These are phyloP conservation scores for Trichoderma sp. DNA, from an alignment of 2,329 filamentous ascomycete species.

Conservation along the genomic window DNA sequence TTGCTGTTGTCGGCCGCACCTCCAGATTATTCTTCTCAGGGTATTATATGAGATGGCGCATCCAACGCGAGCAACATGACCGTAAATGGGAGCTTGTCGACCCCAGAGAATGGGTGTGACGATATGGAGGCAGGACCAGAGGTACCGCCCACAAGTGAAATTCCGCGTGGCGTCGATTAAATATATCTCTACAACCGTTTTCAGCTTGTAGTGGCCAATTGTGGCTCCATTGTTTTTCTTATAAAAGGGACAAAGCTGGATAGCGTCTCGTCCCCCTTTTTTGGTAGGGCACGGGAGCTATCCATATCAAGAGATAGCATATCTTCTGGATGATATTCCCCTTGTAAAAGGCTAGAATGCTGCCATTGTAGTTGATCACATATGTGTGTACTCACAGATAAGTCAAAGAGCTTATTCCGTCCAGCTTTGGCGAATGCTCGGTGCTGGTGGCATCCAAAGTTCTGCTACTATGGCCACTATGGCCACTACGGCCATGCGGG, in stretches of 20 bases:
- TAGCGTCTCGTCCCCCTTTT: not conserved
- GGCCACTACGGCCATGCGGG: conserved; percentile 7
- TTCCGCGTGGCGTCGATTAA: not conserved
- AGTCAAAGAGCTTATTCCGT: conserved; percentile 6
- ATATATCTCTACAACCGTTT: conserved; percentile 1
- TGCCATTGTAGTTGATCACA: not conserved
- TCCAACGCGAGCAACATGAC: conserved; percentile 7
- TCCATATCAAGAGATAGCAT: not conserved
- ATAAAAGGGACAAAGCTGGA: not conserved
- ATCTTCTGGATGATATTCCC: not conserved
- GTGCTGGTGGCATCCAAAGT: not conserved
- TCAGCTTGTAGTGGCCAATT: not conserved
- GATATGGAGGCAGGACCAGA: not conserved
- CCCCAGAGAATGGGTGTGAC: not conserved
- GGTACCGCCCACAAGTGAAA: not conserved
- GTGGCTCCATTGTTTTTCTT: not conserved
- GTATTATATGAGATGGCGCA: not conserved
- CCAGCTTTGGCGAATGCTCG: not conserved
- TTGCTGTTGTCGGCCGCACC: not conserved
- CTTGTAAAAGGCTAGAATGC: not conserved
- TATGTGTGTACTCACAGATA: not conserved
- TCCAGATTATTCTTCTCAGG: not conserved
- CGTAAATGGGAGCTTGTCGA: not conserved
- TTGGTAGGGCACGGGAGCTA: not conserved
- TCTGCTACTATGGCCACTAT: conserved; percentile 7